These are phyloP conservation scores for Metschnikowia lachancei DNA, from an alignment of 805 yeast species.

Conservation along the genomic window DNA sequence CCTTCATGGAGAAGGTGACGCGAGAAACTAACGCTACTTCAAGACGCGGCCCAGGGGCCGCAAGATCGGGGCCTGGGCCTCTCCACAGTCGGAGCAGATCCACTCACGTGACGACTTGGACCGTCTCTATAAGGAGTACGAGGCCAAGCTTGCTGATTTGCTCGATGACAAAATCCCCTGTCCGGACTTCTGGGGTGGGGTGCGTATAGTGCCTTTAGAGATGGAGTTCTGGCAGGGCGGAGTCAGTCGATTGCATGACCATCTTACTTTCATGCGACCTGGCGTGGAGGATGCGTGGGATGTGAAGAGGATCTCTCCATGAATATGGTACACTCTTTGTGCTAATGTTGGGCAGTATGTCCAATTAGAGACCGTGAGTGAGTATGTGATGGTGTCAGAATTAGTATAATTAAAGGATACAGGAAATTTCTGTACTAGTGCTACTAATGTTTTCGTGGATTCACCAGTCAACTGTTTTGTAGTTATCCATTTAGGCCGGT, in stretches of 20 bases:
- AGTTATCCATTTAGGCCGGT: no score
- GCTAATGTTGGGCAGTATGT: no score
- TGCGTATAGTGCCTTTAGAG: conserved; percentile 82
- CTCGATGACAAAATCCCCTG: conserved; percentile 70
- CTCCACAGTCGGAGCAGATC: conserved; percentile 75
- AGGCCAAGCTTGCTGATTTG: conserved; percentile 55
- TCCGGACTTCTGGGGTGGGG: conserved; percentile 97
- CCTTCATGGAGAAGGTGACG: conserved; percentile 70
- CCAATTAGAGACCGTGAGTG: no score
- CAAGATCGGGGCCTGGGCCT: conserved; percentile 94
- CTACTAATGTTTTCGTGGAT: no score
- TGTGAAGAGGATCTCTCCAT: conserved; percentile 71
- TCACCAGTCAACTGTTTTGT: no score
- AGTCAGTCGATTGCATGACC: conserved; percentile 82
- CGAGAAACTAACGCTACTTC: conserved; percentile 74
- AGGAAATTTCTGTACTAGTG: no score
- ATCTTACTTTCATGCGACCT: conserved; percentile 69
- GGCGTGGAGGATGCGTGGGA: conserved; percentile 53
- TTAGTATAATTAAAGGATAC: no score
- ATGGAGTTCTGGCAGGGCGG: conserved; percentile 99
- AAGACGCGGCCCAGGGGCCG: conserved; percentile 90
- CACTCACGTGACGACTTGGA: conserved; percentile 63
- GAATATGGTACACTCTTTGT: no score
- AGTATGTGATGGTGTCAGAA: no score
- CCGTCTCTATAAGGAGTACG: conserved; percentile 43